Percentiles rank a stretch among this genome's conserved stretches.
Conservation (phyloP, 2,329 filamentous ascomycete genomes). For the Chalara sp. region DNA sequence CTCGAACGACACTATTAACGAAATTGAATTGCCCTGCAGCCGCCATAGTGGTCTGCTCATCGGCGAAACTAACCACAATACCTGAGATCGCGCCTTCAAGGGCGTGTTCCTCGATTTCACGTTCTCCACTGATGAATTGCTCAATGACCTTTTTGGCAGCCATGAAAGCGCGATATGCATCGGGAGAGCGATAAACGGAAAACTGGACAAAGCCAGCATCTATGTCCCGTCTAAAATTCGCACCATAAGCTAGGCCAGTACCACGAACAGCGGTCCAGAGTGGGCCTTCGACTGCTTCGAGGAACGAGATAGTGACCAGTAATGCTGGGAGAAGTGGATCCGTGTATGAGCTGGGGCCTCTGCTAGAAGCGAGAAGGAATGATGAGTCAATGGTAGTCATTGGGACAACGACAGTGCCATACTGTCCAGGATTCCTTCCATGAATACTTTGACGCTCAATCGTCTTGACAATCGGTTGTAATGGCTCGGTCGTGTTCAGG, state of each 20-base stretch:
- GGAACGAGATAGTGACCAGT: slow-evolving; percentile 82
- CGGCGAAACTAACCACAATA: slow-evolving; percentile 79
- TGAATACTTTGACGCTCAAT: slow-evolving; percentile 67
- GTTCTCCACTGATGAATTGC: slow-evolving; percentile 64
- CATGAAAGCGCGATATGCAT: slow-evolving; percentile 77
- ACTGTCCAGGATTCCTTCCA: slow-evolving; percentile 67
- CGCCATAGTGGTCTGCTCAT: slow-evolving; percentile 81
- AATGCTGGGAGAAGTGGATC: slow-evolving; percentile 77
- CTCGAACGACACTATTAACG: slow-evolving; percentile 70
- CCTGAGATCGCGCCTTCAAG: slow-evolving; percentile 86
- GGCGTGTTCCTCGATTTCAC: slow-evolving; percentile 58
- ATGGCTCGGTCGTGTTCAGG: slow-evolving; percentile 38
- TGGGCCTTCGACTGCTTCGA: slow-evolving; percentile 89
- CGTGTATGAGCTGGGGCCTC: slow-evolving; percentile 66
- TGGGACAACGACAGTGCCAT: slow-evolving; percentile 72
- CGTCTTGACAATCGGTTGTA: slow-evolving; percentile 66
- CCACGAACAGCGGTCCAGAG: slow-evolving; percentile 92
- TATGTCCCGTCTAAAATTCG: slow-evolving; percentile 68
- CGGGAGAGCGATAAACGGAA: slow-evolving; percentile 83
- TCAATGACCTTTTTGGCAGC: slow-evolving; percentile 70
- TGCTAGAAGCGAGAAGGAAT: slow-evolving; percentile 70
- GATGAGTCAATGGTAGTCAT: slow-evolving; percentile 92
- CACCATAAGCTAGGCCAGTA: slow-evolving; percentile 87
- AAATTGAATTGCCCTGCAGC: slow-evolving; percentile 80
- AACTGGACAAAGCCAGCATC: slow-evolving; percentile 79